A percentile compares a stretch with the other conserved stretches of the same genome.
Evolutionary conservation across 1,284 basidiomycete species (phyloP).

Genomic region (Irpex sp.): DNA sequence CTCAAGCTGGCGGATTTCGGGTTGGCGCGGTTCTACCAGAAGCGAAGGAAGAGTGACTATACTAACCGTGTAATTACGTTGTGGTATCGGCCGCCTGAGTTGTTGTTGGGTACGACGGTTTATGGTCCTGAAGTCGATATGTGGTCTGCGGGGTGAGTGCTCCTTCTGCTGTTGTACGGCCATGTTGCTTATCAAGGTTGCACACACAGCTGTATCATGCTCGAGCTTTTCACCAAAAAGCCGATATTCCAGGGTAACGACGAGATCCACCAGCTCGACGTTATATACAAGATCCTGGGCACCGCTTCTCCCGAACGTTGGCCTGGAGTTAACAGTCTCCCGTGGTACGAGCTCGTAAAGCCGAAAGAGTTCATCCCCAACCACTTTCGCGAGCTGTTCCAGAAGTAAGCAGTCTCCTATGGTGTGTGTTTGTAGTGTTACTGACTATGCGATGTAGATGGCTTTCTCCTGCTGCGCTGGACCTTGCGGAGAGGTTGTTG

Average conservation of each 20-base stretch:
- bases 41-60: constrained; percentile 86
- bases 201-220: constrained; percentile 84
- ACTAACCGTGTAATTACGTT: constrained; percentile 98
- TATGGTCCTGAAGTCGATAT: constrained; percentile 99
- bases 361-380: constrained; percentile 71
- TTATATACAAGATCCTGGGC: constrained; percentile 87
- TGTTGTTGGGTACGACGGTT: constrained; percentile 92
- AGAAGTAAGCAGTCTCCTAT: constrained; percentile 49
- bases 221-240: constrained; percentile 93
- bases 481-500: constrained; percentile 79
- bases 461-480: constrained; percentile 78
- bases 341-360: constrained; percentile 98
- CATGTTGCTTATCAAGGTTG: neutral
- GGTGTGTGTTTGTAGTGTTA: neutral
- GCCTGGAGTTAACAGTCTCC: constrained; percentile 78
- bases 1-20: constrained; percentile 98
- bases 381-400: constrained; percentile 73
- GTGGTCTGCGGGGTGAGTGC: constrained; percentile 94
- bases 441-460: constrained; percentile 43
- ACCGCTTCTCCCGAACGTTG: constrained; percentile 83
- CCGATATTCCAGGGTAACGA: constrained; percentile 95
- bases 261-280: constrained; percentile 94
- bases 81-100: constrained; percentile 97
- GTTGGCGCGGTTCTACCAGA: constrained; percentile 94
- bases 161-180: constrained; percentile 5